Evolutionary conservation across 2,329 filamentous ascomycete genomes (phyloP), one percentile per base, ranked within the genome.

Genomic region (Chaetomium strumarium): DNA sequence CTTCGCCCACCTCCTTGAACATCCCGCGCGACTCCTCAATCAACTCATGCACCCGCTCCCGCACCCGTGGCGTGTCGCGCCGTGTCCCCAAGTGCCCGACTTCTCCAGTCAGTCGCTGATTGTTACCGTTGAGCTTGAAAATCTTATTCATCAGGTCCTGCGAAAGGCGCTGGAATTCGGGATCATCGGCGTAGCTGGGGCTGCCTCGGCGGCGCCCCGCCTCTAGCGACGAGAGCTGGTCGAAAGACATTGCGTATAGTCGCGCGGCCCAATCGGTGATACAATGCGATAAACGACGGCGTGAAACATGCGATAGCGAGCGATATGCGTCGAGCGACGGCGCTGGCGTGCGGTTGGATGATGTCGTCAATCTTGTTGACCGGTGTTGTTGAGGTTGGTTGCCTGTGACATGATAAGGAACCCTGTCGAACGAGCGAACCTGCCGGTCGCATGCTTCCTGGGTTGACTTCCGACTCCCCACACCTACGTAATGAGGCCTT

Each of bases 1-100:
- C 90, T 64, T 97, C 91, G 60, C 90, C 93, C 55, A 95, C 87
- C 51, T 93, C 87, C 70, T 92, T 91, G 76, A 96, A 97, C 52
- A 86, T 81, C 52, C 85, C 81, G 52, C 88, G 84, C 31, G 90
- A 90, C 72, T 96, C 90, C 60, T 95, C 88, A 51, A 96, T 80
- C 10, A 91, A 76, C 63, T 88, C 86, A 67, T 93, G 89, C 24
- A 99, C 90, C 61, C 93, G 80, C 72, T 99, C 93, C 47, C 92
- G 84, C 57, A 96, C 85, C 46, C 91, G 83, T 57, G 93, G 88
- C 4, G 90, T 96, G 69, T 99, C 93, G 55, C 91, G 86, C 69
- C 86, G 88, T 9, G 90, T 96, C 10, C 93, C 92, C 29, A 99
- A 77, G 13, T 95, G 83, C 38, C 83, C 83, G 56, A 97, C 83